phyloP scores from a whole-genome alignment of 495 filamentous ascomycete genomes.

The Talaromyces wortmannii region DNA sequence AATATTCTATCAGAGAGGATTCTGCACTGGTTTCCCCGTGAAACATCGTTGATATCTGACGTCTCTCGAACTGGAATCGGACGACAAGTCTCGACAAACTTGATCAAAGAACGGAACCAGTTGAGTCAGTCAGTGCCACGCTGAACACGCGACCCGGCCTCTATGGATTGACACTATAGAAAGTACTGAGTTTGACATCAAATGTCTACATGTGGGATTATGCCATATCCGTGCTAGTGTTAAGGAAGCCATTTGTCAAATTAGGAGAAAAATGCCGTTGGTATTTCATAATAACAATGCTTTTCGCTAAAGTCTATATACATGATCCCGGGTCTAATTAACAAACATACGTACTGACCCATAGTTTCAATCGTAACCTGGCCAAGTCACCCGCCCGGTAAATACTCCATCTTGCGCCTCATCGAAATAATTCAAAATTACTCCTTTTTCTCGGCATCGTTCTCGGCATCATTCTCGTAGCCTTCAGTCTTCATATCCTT shows the following conservation, averaged over 20 bases:
- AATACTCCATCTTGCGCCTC: too few relatives aligned
- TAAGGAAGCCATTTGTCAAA: neutral
- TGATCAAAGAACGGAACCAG: too few relatives aligned
- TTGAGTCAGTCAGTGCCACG: too few relatives aligned
- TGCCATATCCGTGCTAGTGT: neutral
- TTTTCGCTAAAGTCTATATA: neutral
- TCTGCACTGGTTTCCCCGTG: neutral
- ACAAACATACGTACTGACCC: too few relatives aligned
- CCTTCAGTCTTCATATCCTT: conserved; percentile 87
- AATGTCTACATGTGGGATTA: too few relatives aligned
- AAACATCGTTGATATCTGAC: neutral
- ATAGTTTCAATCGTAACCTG: too few relatives aligned
- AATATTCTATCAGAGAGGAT: neutral
- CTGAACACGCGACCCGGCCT: too few relatives aligned
- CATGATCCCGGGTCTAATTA: neutral
- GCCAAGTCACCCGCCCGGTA: too few relatives aligned
- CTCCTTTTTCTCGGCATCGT: conserved; percentile 7
- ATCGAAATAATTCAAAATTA: neutral
- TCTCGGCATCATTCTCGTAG: conserved; percentile 56
- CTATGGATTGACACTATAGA: too few relatives aligned
- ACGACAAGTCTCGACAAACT: too few relatives aligned
- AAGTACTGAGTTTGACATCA: too few relatives aligned
- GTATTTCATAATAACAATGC: neutral
- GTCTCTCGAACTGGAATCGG: too few relatives aligned
- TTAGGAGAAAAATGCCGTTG: neutral